Conservation (phyloP, 495 filamentous ascomycete genomes). For the Aspergillus funiculosus region DNA sequence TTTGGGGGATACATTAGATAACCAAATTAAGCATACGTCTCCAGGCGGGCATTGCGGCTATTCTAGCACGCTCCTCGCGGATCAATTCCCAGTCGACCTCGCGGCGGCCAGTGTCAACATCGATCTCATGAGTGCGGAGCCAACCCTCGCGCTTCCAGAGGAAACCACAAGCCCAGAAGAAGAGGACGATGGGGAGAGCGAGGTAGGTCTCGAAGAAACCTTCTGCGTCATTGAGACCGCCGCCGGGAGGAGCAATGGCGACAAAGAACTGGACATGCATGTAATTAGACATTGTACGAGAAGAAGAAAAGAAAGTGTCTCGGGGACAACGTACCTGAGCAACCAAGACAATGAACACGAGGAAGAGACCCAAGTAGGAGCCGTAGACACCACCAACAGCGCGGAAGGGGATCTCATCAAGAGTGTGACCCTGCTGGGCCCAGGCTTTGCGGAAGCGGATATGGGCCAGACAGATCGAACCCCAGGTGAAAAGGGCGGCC, state of each 20-base stretch:
- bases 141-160: constrained; percentile 57
- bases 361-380: constrained; percentile 56
- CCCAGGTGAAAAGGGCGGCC: constrained; percentile 64
- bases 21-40: constrained; percentile 38
- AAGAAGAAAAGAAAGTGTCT: neutral
- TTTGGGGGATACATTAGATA: constrained; percentile 33
- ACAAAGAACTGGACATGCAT: constrained; percentile 39
- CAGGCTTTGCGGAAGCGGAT: constrained; percentile 66
- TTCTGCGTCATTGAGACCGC: constrained; percentile 36
- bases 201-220: constrained; percentile 61
- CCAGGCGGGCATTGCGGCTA: constrained; percentile 48
- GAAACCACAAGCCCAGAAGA: constrained; percentile 45
- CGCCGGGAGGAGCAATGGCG: constrained; percentile 30
- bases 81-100: constrained; percentile 53
- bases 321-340: constrained; percentile 35
- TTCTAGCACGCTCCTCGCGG: constrained; percentile 24
- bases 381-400: constrained; percentile 62
- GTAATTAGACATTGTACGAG: neutral
- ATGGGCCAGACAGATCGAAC: constrained; percentile 63
- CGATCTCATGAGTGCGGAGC: constrained; percentile 50
- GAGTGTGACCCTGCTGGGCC: constrained; percentile 47
- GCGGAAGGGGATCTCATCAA: constrained; percentile 67
- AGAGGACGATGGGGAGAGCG: constrained; percentile 50
- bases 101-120: constrained; percentile 57
- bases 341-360: constrained; percentile 56